These are phyloP conservation scores for Candida dajiaensis DNA, from an alignment of 805 yeast species.

Conservation along the genomic window DNA sequence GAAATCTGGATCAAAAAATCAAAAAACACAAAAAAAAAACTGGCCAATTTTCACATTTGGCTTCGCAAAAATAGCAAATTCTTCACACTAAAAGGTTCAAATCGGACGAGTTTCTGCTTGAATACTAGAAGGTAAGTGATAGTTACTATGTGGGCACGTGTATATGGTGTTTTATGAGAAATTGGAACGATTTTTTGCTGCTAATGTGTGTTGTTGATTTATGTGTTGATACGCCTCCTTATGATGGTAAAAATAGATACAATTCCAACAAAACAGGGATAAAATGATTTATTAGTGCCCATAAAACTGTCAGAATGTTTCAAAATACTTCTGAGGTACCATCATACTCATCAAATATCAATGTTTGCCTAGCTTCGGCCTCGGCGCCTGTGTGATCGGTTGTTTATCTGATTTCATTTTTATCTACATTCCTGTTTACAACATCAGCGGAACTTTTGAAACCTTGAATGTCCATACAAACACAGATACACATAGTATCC, in stretches of 20 bases:
- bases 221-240: background rate
- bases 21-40: conserved; percentile 1
- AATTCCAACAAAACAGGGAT: background rate
- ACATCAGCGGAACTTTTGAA: background rate
- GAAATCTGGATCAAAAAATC: conserved; percentile 1
- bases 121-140: background rate
- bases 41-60: background rate
- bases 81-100: background rate
- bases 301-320: background rate
- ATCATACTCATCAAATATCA: background rate
- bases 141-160: background rate
- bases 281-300: background rate
- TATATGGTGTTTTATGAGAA: background rate
- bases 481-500: background rate
- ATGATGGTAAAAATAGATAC: background rate
- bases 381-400: background rate
- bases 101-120: background rate
- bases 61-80: background rate
- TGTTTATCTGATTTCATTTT: background rate
- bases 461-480: background rate
- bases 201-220: background rate
- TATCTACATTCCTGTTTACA: background rate
- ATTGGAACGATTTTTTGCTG: background rate
- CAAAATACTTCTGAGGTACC: background rate
- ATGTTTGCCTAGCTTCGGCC: background rate